Evolutionary conservation across 2,329 filamentous ascomycete genomes (phyloP).

Genomic region (Aureobasidium musti): DNA sequence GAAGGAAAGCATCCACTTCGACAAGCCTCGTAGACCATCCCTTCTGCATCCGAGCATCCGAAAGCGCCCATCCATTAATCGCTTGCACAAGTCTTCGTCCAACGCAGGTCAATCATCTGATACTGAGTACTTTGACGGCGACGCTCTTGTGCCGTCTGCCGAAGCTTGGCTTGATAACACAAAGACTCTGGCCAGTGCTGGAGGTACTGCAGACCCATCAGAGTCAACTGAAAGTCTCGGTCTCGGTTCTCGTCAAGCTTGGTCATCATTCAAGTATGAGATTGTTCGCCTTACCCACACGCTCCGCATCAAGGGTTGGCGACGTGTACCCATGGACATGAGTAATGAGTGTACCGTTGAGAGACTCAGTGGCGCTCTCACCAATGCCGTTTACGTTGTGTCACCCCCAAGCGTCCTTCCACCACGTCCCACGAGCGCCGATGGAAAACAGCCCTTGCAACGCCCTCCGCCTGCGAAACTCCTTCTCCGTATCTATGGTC

Average conservation of each 20-base stretch:
- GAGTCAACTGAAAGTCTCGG: conserved; percentile 54
- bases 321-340: conserved; percentile 71
- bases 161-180: conserved; percentile 86
- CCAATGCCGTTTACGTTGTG: conserved; percentile 95
- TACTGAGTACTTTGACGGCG: conserved; percentile 80
- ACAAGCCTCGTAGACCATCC: conserved; percentile 34
- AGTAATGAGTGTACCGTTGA: conserved; percentile 70
- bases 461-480: conserved; percentile 64
- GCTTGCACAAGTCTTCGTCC: conserved; percentile 45
- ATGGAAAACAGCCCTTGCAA: conserved; percentile 37
- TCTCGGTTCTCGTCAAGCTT: conserved; percentile 54
- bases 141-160: conserved; percentile 78
- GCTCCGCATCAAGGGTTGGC: conserved; percentile 86
- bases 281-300: conserved; percentile 89
- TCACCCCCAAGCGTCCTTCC: conserved; percentile 70
- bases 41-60: conserved; percentile 35
- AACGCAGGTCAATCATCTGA: conserved; percentile 69
- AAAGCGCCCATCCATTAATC: conserved; percentile 36
- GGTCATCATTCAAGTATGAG: conserved; percentile 87
- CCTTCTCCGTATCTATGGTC: conserved; percentile 87
- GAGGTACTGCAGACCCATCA: conserved; percentile 47
- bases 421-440: conserved; percentile 40
- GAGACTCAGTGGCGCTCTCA: conserved; percentile 85
- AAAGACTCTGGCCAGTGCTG: conserved; percentile 77
- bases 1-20: conserved; percentile 62